A percentile compares a stretch with the other conserved stretches of the same genome.
Evolutionary conservation across 2,329 filamentous ascomycete species (phyloP).

Genomic region (Aaosphaeria pasadenensis): DNA sequence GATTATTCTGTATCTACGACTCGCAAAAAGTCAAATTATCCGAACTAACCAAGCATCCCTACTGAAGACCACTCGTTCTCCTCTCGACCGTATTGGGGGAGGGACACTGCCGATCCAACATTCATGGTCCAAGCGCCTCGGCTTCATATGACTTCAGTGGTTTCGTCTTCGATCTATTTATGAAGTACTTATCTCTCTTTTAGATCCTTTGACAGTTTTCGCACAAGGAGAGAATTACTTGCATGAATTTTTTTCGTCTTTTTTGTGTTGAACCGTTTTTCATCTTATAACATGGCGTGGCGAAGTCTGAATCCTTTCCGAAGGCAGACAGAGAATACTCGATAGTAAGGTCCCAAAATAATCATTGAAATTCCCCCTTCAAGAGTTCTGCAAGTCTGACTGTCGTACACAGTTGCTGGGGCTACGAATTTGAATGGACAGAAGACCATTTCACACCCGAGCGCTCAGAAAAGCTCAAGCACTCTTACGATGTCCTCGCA

Average conservation of each 20-base stretch:
- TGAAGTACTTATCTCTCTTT: neutral
- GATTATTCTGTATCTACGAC: too few species aligned
- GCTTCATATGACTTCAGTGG: constrained; percentile 25
- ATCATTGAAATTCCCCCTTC: constrained; percentile 8
- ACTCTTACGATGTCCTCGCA: constrained; percentile 66
- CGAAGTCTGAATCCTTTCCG: constrained; percentile 38
- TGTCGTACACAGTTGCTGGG: constrained; percentile 50
- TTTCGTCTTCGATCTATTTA: constrained; percentile 7
- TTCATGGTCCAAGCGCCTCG: constrained; percentile 11
- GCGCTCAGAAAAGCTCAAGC: constrained; percentile 59
- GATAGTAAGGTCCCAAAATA: constrained; percentile 29
- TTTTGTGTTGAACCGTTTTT: neutral
- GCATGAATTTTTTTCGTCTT: neutral
- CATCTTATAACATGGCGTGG: constrained; percentile 37
- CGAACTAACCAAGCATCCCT: neutral
- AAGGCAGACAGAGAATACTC: constrained; percentile 42
- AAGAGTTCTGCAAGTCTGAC: neutral
- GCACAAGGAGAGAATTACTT: neutral
- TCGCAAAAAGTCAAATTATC: neutral
- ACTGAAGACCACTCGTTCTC: neutral
- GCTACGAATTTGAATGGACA: constrained; percentile 68
- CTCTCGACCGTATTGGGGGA: neutral
- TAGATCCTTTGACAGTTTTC: neutral
- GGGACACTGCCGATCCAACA: constrained; percentile 1
- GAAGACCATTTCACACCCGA: constrained; percentile 59